phyloP scores from a whole-genome alignment of 2,329 filamentous ascomycete species.

The Amylocarpus encephaloides region DNA sequence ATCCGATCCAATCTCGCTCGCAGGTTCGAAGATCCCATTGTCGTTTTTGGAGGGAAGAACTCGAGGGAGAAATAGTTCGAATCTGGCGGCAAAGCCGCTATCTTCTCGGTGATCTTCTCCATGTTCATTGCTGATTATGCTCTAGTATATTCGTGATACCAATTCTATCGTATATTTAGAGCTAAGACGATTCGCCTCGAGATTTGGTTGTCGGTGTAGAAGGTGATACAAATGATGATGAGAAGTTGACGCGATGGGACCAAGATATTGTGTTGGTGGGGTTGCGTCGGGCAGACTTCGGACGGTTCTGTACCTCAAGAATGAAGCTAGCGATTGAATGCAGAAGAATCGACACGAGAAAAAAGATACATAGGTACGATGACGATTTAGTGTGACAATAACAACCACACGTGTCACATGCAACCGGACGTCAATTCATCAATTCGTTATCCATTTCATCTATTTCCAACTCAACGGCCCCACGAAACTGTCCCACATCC shows the following conservation, averaged over 20 bases:
- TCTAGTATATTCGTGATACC: background rate
- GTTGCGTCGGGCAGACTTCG: too few relatives aligned
- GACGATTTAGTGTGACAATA: too few relatives aligned
- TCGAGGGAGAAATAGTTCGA: constrained; percentile 91
- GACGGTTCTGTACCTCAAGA: too few relatives aligned
- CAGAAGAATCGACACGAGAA: too few relatives aligned
- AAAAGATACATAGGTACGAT: too few relatives aligned
- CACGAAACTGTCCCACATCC: background rate
- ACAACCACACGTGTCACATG: background rate
- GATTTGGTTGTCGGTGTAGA: too few relatives aligned
- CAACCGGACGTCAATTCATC: background rate
- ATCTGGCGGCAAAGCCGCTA: constrained; percentile 77
- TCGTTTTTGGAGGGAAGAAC: constrained; percentile 98
- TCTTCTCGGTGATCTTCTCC: constrained; percentile 91
- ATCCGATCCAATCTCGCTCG: constrained; percentile 91
- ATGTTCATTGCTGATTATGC: constrained; percentile 14
- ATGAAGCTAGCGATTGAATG: too few relatives aligned
- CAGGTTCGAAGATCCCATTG: constrained; percentile 91
- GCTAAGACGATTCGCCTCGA: background rate
- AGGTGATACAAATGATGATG: too few relatives aligned
- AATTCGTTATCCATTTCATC: background rate
- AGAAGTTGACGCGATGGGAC: too few relatives aligned
- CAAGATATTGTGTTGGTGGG: too few relatives aligned
- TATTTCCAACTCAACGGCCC: background rate
- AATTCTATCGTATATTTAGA: background rate